phyloP scores from a whole-genome alignment of 495 filamentous ascomycete genomes.

The Hypoxylon rickii region DNA sequence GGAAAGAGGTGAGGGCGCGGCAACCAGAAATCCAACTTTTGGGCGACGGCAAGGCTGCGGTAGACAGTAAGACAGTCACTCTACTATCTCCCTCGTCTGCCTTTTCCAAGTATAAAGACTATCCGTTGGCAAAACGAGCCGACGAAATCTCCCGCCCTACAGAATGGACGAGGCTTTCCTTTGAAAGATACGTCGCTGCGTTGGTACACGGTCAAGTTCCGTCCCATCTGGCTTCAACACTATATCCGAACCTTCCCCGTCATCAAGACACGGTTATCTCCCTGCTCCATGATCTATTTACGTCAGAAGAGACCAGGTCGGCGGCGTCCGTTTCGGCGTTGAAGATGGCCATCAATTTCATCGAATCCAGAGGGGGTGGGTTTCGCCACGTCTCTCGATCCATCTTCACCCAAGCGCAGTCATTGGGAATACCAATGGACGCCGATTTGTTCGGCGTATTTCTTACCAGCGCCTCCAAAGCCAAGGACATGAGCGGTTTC shows the following conservation, averaged over 20 bases:
- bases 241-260: constrained; percentile 31
- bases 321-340: constrained; percentile 39
- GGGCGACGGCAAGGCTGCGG: neutral
- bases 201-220: constrained; percentile 37
- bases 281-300: constrained; percentile 39
- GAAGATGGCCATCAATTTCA: constrained; percentile 45
- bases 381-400: constrained; percentile 21
- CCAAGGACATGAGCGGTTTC: constrained; percentile 40
- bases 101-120: constrained; percentile 15
- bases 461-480: constrained; percentile 36
- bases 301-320: constrained; percentile 19
- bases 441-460: constrained; percentile 42
- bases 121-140: constrained; percentile 27
- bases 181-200: constrained; percentile 42
- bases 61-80: constrained; percentile 25
- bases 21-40: constrained; percentile 14
- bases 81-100: constrained; percentile 3
- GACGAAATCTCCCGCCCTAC: constrained; percentile 39
- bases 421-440: constrained; percentile 35
- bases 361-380: constrained; percentile 22
- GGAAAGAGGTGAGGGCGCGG: neutral
- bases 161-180: constrained; percentile 42
- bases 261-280: constrained; percentile 39
- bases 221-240: constrained; percentile 18
- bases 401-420: constrained; percentile 31